These are phyloP conservation scores for Debaryomycetaceae sp. DNA, from an alignment of 1,139 yeast species.

Conservation along the genomic window DNA sequence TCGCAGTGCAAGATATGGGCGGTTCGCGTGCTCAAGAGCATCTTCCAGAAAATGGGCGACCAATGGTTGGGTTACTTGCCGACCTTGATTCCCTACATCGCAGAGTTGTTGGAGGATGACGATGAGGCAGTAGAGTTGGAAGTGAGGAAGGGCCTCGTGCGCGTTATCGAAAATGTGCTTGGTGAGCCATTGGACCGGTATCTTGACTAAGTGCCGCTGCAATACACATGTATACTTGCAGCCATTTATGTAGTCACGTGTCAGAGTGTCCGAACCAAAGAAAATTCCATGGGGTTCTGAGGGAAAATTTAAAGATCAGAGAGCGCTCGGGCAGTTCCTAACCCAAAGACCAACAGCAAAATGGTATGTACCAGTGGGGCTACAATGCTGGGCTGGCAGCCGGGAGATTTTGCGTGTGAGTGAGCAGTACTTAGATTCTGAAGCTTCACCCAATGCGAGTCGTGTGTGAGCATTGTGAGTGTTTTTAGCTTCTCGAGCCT, in stretches of 20 bases:
- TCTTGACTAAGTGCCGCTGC: slow-evolving; percentile 49
- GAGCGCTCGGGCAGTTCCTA: no score
- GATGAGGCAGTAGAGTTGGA: slow-evolving; percentile 90
- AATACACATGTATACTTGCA: no score
- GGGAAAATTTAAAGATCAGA: no score
- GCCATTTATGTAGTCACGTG: no score
- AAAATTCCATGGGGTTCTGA: slow-evolving; percentile 13
- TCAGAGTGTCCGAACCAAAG: slow-evolving; percentile 10
- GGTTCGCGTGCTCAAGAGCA: slow-evolving; percentile 67
- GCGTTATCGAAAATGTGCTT: slow-evolving; percentile 83
- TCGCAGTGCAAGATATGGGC: slow-evolving; percentile 71
- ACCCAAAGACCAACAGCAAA: no score
- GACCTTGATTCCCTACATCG: slow-evolving; percentile 90
- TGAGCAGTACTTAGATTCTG: no score
- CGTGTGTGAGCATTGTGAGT: no score
- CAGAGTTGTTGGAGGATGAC: slow-evolving; percentile 92
- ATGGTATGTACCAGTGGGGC: no score
- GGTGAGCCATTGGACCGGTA: slow-evolving; percentile 95
- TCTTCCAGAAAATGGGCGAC: slow-evolving; percentile 91
- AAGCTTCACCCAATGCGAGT: no score
- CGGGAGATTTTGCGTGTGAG: no score
- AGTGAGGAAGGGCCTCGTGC: slow-evolving; percentile 87
- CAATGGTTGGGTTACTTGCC: slow-evolving; percentile 91
- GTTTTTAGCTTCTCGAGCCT: no score
- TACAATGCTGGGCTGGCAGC: no score